Base-by-base conservation (phyloP, 768 basidiomycete genomes). In the Cubamyces sp. region DNA sequence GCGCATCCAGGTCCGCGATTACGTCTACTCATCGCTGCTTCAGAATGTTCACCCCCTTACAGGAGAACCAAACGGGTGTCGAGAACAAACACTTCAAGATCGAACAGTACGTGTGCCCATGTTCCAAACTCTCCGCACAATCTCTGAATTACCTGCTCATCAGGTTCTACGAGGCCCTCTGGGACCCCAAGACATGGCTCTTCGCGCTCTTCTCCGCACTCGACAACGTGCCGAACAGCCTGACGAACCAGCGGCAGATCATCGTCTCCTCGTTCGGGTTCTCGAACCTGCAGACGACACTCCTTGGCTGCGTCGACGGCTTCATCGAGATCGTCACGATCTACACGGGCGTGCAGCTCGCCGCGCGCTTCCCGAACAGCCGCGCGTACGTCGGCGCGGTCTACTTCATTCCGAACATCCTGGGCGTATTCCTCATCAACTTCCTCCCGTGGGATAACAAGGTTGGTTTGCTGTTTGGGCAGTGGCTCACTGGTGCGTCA, bases 31-130 rank as follows among this genome's bases (percentile, higher is more conserved):
- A 5, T 37, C 5, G 3, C 23, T 19, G 5, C 16, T 15, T 21
- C 2, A 26, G 23, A 21, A 25, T 37, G 8, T n/a, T 48, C 18
- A 25, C 15, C 21, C 8, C 12, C 61, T 19, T 23, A 6, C 64
- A 87, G 84, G 82, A 78, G 73, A 91, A 91, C 64, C 89, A 92
- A 82, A 88, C 88, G 0, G 91, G 91, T 30, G 82, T 91, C 11
- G 91, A 92, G 74, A 92, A 90, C 70, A 93, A 92, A 68, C 81
- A 80, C 54, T 92, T 90, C 76, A 92, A 92, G 76, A 84, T 79
- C 55, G 87, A 90, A 40, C 91, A 92, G 90, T 90, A 57, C 64
- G 87, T 79, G 43, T n/a, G 14, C 30, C 7, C 23, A 18, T 21
- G 19, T 34, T 16, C 25, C 6, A 21, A 9, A 16, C 23, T 18